These are phyloP conservation scores for Lycium ferocissimum DNA, from an alignment of 257 asterid genomes.

Conservation along the genomic window DNA sequence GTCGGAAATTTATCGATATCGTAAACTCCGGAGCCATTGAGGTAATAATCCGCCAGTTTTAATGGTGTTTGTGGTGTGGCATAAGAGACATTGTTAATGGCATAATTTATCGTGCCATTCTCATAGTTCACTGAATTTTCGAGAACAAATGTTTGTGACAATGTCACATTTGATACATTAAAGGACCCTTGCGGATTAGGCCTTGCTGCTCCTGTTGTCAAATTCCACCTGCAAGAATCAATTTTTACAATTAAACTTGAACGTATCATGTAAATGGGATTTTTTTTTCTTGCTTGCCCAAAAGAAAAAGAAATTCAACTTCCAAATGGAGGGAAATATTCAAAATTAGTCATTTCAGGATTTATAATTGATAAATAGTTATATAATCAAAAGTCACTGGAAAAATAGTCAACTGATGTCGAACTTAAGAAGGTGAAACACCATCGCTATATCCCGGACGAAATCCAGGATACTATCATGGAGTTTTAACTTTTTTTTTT, in stretches of 20 bases:
- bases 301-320: neutral
- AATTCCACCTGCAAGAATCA: conserved; percentile 57
- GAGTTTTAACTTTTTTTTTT: neutral
- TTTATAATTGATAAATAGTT: no score
- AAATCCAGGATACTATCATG: neutral
- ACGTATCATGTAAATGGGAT: neutral
- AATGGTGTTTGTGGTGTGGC: conserved; percentile 55
- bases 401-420: no score
- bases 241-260: neutral
- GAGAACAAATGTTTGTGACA: conserved; percentile 64
- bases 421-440: no score
- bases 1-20: conserved; percentile 55
- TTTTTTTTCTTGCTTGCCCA: no score
- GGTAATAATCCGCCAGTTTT: conserved; percentile 62
- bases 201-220: conserved; percentile 68
- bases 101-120: conserved; percentile 33
- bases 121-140: conserved; percentile 43
- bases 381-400: no score
- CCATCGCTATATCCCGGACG: no score
- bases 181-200: conserved; percentile 81
- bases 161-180: conserved; percentile 67
- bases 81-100: conserved; percentile 63
- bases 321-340: neutral
- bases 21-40: conserved; percentile 64
- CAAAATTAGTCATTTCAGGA: neutral